Base-by-base conservation (phyloP, 2,329 filamentous ascomycete genomes). In the Aureobasidium subglaciale region DNA sequence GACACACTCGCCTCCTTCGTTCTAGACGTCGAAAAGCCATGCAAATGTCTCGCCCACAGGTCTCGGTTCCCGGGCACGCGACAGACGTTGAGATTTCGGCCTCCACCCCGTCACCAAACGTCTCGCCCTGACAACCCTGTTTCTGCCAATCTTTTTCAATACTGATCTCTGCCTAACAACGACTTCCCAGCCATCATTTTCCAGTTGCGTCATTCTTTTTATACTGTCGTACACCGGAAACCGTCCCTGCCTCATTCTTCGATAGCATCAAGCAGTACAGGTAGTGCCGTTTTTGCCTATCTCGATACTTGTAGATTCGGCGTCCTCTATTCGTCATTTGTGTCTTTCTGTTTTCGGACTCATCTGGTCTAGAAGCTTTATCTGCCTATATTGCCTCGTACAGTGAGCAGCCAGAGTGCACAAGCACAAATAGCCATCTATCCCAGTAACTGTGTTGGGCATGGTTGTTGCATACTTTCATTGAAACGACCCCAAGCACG, bases 71-170 rank as follows among this genome's bases (percentile, higher is more conserved):
- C 27, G 27, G 34, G 25, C 48, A 41, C 35, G 48, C n/a, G 35
- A n/a, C n/a, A 52, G 48, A 52, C 48, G 48, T 52, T 52, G 48
- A 41, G 48, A 40, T 52, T n/a, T 38, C 35, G 48, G 35, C 48
- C 20, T 18, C 48, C 22, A 24, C 13, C 24, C 48, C 41, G 48
- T 38, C 41, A 40, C 6, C 48, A 52, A n/a, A 52, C 48, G 34
- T 18, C 25, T 35, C 40, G 27, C 37, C 27, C 8, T 16, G 40
- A 22, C 16, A 27, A 35, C 46, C 29, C 24, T 25, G 20, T 42
- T 34, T 16, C 11, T 55, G 38, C 16, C 32, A 27, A 30, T 41
- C 24, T 16, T 27, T 32, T 27, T 29, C 43, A 48, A 35, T 32
- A 27, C 7, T 22, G 22, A 15, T n/a, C 20, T 15, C 29, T 16